Percentiles rank a stretch among this genome's conserved stretches.
Conservation (phyloP, 306 rosid species). For the Abrus pulchellus region DNA sequence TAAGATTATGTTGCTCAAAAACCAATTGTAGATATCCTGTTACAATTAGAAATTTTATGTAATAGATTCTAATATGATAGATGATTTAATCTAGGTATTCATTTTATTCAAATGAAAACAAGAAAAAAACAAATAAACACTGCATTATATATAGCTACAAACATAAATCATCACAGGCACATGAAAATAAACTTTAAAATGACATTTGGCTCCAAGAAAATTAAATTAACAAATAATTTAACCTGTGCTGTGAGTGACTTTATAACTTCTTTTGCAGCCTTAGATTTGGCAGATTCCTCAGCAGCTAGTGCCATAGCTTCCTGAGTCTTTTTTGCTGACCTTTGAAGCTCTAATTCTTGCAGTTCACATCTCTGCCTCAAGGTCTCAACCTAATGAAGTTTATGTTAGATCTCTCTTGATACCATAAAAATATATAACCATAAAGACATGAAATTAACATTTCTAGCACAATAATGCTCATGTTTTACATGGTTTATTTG, state of each 20-base stretch:
- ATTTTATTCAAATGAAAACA: constrained; percentile 15
- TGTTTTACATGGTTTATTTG: background rate
- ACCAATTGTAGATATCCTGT: constrained; percentile 3
- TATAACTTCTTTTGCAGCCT: constrained; percentile 96
- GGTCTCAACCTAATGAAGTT: constrained; percentile 75
- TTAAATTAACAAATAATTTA: constrained; percentile 37
- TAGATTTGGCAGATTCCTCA: constrained; percentile 89
- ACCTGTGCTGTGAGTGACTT: constrained; percentile 98
- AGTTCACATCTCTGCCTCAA: constrained; percentile 81
- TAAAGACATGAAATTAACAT: constrained; percentile 1
- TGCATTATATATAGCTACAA: background rate
- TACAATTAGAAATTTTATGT: background rate
- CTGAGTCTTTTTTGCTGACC: constrained; percentile 81
- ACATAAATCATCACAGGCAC: constrained; percentile 2
- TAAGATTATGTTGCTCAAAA: constrained; percentile 15
- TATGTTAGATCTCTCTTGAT: constrained; percentile 34
- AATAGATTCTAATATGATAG: constrained; percentile 16
- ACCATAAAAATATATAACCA: constrained; percentile 13
- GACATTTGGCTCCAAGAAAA: constrained; percentile 37
- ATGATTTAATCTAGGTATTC: constrained; percentile 30
- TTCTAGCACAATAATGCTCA: constrained; percentile 1
- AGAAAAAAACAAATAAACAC: constrained; percentile 8
- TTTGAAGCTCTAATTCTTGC: constrained; percentile 89
- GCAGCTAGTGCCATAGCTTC: constrained; percentile 83
- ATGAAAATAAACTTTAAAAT: constrained; percentile 37